A percentile compares a stretch with the other conserved stretches of the same genome.
Evolutionary conservation across 192 early-diverging fungal genomes (phyloP).

Genomic region (Powellomyces hirtus): DNA sequence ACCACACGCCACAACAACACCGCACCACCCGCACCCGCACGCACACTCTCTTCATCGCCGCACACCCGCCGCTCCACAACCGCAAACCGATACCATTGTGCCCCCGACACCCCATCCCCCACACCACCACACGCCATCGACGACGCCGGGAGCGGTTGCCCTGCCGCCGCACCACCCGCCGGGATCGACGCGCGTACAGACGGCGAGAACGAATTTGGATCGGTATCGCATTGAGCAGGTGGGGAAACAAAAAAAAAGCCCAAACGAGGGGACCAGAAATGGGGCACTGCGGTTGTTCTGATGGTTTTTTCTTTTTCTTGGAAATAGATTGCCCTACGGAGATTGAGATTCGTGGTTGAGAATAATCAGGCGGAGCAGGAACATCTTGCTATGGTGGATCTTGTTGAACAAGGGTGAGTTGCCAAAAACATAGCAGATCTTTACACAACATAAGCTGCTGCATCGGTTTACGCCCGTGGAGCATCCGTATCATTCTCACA

Average conservation of each 20-base stretch:
- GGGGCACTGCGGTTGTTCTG: too few relatives aligned
- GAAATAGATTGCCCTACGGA: constrained; percentile 36
- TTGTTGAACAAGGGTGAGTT: constrained; percentile 38
- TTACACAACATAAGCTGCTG: too few relatives aligned
- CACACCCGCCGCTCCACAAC: not conserved
- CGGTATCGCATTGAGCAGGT: constrained; percentile 41
- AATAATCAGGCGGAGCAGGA: constrained; percentile 37
- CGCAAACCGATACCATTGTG: not conserved
- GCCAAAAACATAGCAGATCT: too few relatives aligned
- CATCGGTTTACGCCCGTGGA: too few relatives aligned
- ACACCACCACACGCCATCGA: constrained; percentile 1
- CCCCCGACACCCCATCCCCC: not conserved
- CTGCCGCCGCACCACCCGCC: constrained; percentile 12
- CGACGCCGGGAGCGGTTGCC: too few relatives aligned
- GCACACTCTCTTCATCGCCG: not conserved
- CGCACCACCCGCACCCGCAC: too few relatives aligned
- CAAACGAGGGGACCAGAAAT: not conserved
- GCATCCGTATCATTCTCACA: not conserved
- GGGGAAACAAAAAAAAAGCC: not conserved
- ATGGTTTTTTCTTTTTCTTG: not conserved
- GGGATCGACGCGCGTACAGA: constrained; percentile 28
- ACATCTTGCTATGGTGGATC: constrained; percentile 42
- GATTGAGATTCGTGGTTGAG: constrained; percentile 46
- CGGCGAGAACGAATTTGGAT: constrained; percentile 37
- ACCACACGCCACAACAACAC: not conserved